A percentile compares a stretch with the other conserved stretches of the same genome.
Conservation (phyloP, 1,284 basidiomycete genomes). For the Apiotrichum laibachii region DNA sequence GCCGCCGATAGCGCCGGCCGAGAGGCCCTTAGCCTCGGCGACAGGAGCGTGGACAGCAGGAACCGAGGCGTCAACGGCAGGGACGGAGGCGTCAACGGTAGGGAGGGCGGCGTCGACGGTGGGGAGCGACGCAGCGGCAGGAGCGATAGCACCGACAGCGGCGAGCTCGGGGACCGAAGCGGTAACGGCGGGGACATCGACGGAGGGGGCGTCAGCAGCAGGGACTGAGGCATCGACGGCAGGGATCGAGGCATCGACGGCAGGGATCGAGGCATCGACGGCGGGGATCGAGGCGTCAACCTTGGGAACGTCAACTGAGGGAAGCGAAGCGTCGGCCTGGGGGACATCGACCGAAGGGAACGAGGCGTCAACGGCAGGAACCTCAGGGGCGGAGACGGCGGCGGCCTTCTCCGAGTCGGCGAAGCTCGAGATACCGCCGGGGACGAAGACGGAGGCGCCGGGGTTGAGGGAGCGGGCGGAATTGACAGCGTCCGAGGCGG, state of each 20-base stretch:
- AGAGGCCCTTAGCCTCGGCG: neutral
- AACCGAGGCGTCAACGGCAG: neutral
- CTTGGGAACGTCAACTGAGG: neutral
- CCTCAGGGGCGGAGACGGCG: neutral
- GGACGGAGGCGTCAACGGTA: neutral
- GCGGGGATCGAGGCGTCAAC: neutral
- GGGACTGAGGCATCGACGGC: neutral
- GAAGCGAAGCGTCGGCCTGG: neutral
- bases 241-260: neutral
- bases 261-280: neutral
- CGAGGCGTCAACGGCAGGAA: neutral
- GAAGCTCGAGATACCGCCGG: neutral
- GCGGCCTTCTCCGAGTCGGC: neutral
- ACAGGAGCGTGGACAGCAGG: neutral
- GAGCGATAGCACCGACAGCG: neutral
- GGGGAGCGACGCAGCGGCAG: too few relatives aligned
- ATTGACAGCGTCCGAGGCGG: conserved; percentile 5
- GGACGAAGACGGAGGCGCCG: neutral
- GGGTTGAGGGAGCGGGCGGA: neutral
- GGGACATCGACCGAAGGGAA: neutral
- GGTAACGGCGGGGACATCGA: neutral
- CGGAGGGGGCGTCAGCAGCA: too few relatives aligned
- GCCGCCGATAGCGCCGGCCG: neutral
- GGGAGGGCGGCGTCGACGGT: neutral
- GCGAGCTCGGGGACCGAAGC: neutral